These are phyloP conservation scores for Melanomma pulvis-pyrius DNA, from an alignment of 495 filamentous ascomycete genomes.

Conservation along the genomic window DNA sequence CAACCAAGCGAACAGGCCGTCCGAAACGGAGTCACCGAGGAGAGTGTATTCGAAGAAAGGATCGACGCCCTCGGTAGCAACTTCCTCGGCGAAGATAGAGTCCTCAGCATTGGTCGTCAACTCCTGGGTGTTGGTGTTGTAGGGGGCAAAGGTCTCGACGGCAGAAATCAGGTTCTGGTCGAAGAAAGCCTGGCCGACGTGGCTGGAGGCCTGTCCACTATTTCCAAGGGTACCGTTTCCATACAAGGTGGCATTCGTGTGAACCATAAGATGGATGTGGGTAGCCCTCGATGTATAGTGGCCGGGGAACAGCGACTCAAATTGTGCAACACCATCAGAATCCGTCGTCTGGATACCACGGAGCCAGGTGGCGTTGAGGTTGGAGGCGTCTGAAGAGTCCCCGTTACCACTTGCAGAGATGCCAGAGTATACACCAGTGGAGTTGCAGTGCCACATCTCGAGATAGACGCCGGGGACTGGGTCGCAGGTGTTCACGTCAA, in stretches of 20 bases:
- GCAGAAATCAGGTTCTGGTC: constrained; percentile 59
- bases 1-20: constrained; percentile 60
- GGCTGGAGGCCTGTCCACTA: constrained; percentile 53
- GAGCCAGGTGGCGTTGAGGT: constrained; percentile 53
- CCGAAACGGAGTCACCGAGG: constrained; percentile 54
- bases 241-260: constrained; percentile 18
- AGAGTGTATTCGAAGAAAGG: constrained; percentile 61
- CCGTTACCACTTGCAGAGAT: constrained; percentile 26
- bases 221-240: constrained; percentile 53
- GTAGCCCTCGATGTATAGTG: constrained; percentile 59
- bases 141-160: constrained; percentile 58
- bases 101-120: constrained; percentile 60
- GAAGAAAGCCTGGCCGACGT: constrained; percentile 68
- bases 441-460: constrained; percentile 63
- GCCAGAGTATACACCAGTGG: constrained; percentile 52
- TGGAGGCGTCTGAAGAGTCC: constrained; percentile 36
- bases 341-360: constrained; percentile 57
- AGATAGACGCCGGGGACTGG: constrained; percentile 57
- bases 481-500: constrained; percentile 40
- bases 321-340: constrained; percentile 53
- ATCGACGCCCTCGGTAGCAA: constrained; percentile 50
- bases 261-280: constrained; percentile 53
- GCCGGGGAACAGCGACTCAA: constrained; percentile 58
- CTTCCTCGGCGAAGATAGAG: constrained; percentile 50
- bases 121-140: constrained; percentile 58